Percentiles rank a stretch among this genome's conserved stretches.
phyloP scores from a whole-genome alignment of 768 basidiomycete species.

The Auricularia auricula-judae region DNA sequence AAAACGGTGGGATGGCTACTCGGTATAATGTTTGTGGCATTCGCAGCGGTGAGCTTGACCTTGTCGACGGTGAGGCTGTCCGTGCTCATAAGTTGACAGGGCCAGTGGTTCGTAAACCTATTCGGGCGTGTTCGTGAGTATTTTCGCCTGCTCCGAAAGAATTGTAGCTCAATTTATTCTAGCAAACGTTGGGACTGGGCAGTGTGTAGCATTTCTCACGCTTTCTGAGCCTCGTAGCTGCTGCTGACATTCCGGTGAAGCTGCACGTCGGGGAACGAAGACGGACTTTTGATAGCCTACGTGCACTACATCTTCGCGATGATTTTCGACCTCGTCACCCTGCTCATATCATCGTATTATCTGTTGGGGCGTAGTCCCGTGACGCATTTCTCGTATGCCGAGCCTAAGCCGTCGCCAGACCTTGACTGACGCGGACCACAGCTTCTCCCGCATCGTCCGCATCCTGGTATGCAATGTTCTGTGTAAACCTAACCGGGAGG shows the following conservation, averaged over 20 bases:
- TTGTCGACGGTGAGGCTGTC: too few species aligned
- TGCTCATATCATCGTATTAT: conserved; percentile 38
- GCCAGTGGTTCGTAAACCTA: background rate
- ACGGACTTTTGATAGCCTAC: conserved; percentile 34
- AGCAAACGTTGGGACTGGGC: background rate
- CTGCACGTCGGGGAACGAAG: conserved; percentile 34
- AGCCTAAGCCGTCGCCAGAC: background rate
- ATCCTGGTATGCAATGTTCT: background rate
- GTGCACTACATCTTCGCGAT: conserved; percentile 49
- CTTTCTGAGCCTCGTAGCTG: background rate
- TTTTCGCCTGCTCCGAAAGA: background rate
- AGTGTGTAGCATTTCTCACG: background rate
- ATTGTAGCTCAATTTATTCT: background rate
- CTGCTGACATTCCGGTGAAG: conserved; percentile 19
- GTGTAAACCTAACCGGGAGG: background rate
- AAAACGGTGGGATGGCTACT: conserved; percentile 29
- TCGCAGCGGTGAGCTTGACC: conserved; percentile 25
- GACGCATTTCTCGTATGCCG: background rate
- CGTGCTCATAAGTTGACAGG: background rate
- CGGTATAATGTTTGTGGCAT: conserved; percentile 25
- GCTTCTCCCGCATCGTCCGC: background rate
- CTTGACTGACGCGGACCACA: background rate
- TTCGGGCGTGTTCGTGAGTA: background rate
- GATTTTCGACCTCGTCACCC: conserved; percentile 42
- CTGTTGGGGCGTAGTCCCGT: conserved; percentile 30